Base-by-base conservation (phyloP, 495 filamentous ascomycete genomes). In the Neurospora sublineolata region DNA sequence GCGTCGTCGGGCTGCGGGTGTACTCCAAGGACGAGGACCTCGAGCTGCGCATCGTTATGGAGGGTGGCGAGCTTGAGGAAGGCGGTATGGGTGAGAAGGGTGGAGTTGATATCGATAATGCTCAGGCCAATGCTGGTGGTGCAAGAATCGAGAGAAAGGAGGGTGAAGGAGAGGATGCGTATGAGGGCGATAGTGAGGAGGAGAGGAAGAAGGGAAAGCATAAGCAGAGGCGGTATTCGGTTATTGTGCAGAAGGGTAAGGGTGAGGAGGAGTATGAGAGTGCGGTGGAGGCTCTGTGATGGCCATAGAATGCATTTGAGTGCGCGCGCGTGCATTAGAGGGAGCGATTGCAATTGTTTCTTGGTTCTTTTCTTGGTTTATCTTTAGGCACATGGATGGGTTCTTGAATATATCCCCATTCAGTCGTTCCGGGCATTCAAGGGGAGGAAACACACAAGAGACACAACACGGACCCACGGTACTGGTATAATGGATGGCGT, bases 51-150 rank as follows among this genome's bases (percentile, higher is more conserved):
- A 80, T 85, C 39, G 83, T 86, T 44, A 79, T 85, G 75, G 83
- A 85, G 75, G 83, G 83, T 46, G 84, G 83, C 69, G 79, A 83
- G 73, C 80, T 85, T 38, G 77, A 77, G 36, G 83, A 85, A 74
- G 81, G 80, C 67, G 83, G 83, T 67, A 85, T 85, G 84, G 84
- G 83, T 46, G 81, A 83, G 77, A 85, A 85, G 77, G 84, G 83
- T 42, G 79, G 80, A 1, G 81, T 80, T 0, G 84, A 84, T 41
- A 78, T 86, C 30, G 84, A 86, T 69, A 82, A 86, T 67, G 84
- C 84, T 4, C 83, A 85, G 77, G 80, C 82, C 46, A 86, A 86
- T 52, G 84, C 84, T 4, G 81, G 82, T n/a, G 84, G 83, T 10
- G 79, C 79, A 37, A 77, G 82, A 44, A 72, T 39, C 70, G 72